phyloP scores from a whole-genome alignment of 768 basidiomycete species.

The Pulveroboletus sp. region DNA sequence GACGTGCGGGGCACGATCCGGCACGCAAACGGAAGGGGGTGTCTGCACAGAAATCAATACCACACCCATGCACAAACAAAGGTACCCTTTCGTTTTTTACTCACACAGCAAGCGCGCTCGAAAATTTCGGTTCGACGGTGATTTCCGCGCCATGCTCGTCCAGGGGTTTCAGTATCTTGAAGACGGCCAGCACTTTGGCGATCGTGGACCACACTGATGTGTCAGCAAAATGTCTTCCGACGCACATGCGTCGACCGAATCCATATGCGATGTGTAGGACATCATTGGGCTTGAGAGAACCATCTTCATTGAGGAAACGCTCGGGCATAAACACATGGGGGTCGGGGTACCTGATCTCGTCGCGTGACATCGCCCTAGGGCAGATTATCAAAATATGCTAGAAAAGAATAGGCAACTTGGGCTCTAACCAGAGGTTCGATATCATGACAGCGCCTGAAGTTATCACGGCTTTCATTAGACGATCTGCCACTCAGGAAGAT shows the following conservation, averaged over 20 bases:
- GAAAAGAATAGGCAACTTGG: no score
- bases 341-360: constrained; percentile 31
- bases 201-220: constrained; percentile 15
- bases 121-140: constrained; percentile 10
- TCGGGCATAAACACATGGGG: constrained; percentile 37
- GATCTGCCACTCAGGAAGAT: background rate
- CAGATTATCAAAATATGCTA: no score
- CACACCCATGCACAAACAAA: background rate
- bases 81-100: background rate
- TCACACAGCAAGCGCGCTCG: constrained; percentile 10
- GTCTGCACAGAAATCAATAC: background rate
- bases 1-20: constrained; percentile 5
- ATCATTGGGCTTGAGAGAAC: constrained; percentile 15
- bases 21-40: constrained; percentile 6
- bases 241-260: constrained; percentile 27
- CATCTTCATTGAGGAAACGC: constrained; percentile 33
- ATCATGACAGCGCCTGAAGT: constrained; percentile 7
- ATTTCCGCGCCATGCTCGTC: constrained; percentile 11
- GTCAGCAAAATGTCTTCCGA: constrained; percentile 22
- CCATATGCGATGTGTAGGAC: constrained; percentile 13
- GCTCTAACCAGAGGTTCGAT: constrained; percentile 7
- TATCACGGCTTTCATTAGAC: background rate
- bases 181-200: constrained; percentile 9
- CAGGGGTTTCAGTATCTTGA: constrained; percentile 3
- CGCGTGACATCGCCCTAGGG: constrained; percentile 14